Evolutionary conservation across 345 rosid species (phyloP), one percentile per base, ranked within the genome.

Genomic region (Linum trigynum): DNA sequence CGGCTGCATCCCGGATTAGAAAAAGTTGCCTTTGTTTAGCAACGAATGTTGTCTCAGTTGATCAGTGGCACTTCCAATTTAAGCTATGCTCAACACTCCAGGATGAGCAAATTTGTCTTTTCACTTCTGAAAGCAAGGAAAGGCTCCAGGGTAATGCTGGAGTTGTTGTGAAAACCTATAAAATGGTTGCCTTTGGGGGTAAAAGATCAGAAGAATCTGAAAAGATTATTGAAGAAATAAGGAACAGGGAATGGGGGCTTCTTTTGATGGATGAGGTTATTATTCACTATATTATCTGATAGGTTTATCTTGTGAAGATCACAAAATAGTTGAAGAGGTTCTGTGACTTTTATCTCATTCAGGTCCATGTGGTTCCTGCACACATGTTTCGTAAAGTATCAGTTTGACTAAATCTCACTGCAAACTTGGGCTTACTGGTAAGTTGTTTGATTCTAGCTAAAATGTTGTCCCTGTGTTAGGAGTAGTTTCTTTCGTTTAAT

Each of bases 341-440:
- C 39, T 6, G 48, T 55, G 61, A 2, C 43, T 32, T 35, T 32
- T 36, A 23, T 55, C 61, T 57, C 59, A 3, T 63, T 60, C 71
- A 90, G 97, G 99, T 94, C 72, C 99, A 90, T 45, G 99, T 94
- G 79, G 97, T 94, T 75, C 97, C 97, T 1, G 96, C 97, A 45
- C 96, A 94, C 71, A 94, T 90, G 99, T 94, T 94, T 76, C 90
- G 97, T 77, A 94, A 90, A 79, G 99, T 42, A 94, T 90, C 78
- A 94, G 97, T 71, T 60, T 94, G 51, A 90, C 99, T 67, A 94
- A 94, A 82, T 94, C 96, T 72, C 99, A 94, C 78, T 90, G 99
- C 89, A 94, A 90, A 75, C 90, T 94, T n/a, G 99, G 99, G 70
- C 97, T 94, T 64, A 90, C 95, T 72, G 96, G 98, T 92, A 84